Evolutionary conservation across 148 eudicot species (phyloP), one percentile per base, ranked within the genome.

Genomic region (Amaranthus palmeri): DNA sequence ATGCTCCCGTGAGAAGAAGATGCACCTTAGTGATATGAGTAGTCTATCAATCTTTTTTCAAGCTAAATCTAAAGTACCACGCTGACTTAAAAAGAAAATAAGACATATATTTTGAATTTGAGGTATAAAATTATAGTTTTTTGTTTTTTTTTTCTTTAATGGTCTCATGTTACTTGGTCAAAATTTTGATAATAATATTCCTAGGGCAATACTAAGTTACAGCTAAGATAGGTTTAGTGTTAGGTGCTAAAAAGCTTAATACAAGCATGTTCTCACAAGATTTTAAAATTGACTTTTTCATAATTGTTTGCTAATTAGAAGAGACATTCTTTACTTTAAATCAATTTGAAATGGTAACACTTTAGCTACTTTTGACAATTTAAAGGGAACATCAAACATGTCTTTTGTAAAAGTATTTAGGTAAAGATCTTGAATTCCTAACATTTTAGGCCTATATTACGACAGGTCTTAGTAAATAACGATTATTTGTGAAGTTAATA

Each of bases 231-330:
- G 36, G 36, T 25, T 25, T 25, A 25, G 36, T 25, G 69, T 51
- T 49, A 48, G 69, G 54, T 65, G 25, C 2, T 65, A 65, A 47
- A 53, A 48, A 65, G 69, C 17, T 48, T 48, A 48, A 65, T 65
- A 54, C 41, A n/a, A 8, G 69, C 69, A 65, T 65, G 54, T 65
- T 49, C 54, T 49, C 42, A 56, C 55, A 13, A 56, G 73, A 70
- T 70, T 54, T 25, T 69, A 48, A 48, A 56, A 53, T 53, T 8
- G 8, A 43, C 72, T n/a, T 44, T 57, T 46, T 57, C 50, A 46
- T 69, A 6, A 44, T 54, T 42, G 25, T 45, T 25, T 56, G 63
- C 3, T 70, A 63, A 44, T 70, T 3, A 57, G 15, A 56, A 43
- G 49, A 10, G 72, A 55, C 49, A 69, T 55, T 54, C 69, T 65